Evolutionary conservation across 495 filamentous ascomycete species (phyloP).

Genomic region (Platismatia glauca): DNA sequence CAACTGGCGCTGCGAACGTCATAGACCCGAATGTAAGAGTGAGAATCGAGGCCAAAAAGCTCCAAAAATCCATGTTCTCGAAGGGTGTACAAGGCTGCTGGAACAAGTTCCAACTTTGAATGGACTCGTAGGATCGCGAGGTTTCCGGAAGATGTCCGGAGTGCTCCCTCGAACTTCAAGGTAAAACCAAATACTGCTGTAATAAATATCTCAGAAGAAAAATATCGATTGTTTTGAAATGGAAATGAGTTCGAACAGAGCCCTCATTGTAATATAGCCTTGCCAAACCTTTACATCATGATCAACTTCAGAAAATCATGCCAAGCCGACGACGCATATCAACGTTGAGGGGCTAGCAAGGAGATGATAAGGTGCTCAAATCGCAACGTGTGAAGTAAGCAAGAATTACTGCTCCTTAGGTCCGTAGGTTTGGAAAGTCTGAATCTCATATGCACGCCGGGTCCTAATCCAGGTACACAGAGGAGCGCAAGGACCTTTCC

Average conservation of each 20-base stretch:
- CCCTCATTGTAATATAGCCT: background rate
- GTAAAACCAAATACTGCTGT: background rate
- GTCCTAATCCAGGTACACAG: background rate
- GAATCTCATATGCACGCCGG: background rate
- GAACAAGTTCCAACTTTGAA: background rate
- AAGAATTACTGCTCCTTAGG: background rate
- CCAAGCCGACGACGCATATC: background rate
- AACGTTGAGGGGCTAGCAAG: background rate
- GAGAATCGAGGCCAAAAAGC: background rate
- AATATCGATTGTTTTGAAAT: background rate
- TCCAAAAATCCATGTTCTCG: background rate
- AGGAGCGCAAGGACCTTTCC: background rate
- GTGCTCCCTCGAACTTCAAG: background rate
- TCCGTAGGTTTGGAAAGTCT: background rate
- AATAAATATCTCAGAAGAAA: background rate
- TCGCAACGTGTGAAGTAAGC: background rate
- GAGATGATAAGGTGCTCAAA: constrained; percentile 2
- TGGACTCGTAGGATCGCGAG: background rate
- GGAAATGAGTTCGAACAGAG: background rate
- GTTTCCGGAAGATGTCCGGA: background rate
- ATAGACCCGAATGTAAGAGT: background rate
- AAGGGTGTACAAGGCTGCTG: background rate
- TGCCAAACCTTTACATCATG: background rate
- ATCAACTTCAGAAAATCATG: background rate
- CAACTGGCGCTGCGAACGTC: background rate